phyloP scores from a whole-genome alignment of 2,329 filamentous ascomycete species.

The Fusarium palustre region DNA sequence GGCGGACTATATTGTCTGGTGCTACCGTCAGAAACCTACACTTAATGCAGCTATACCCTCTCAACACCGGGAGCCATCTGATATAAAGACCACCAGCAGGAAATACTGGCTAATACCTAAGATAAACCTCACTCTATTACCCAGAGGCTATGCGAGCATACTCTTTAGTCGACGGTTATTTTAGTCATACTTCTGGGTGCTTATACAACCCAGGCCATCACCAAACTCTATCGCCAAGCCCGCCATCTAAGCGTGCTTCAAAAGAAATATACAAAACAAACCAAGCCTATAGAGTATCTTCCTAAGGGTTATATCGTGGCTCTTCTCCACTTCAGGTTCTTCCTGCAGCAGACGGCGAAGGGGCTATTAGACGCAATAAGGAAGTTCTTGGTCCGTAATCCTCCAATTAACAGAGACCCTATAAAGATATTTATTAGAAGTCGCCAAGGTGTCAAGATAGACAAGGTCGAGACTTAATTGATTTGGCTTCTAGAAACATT shows the following conservation, averaged over 20 bases:
- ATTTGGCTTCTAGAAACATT: no score
- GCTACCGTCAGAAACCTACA: no score
- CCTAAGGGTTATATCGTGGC: neutral
- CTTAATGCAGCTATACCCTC: no score
- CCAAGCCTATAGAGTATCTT: neutral
- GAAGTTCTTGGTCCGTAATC: neutral
- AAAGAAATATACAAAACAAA: neutral
- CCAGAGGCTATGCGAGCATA: neutral
- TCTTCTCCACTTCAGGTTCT: neutral
- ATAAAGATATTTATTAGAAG: neutral
- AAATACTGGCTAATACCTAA: neutral
- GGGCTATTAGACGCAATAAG: neutral
- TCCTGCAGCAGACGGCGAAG: neutral
- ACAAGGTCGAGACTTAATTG: no score
- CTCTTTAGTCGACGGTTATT: neutral
- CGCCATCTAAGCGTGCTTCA: neutral
- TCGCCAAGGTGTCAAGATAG: neutral
- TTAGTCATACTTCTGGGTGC: neutral
- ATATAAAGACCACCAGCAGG: slow-evolving; percentile 58
- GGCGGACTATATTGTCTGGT: no score
- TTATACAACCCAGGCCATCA: neutral
- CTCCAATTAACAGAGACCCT: neutral
- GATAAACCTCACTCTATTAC: no score
- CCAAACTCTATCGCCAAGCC: neutral
- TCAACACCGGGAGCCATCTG: no score